phyloP scores from a whole-genome alignment of 805 yeast genomes.

The Metschnikowia bowlesiae region DNA sequence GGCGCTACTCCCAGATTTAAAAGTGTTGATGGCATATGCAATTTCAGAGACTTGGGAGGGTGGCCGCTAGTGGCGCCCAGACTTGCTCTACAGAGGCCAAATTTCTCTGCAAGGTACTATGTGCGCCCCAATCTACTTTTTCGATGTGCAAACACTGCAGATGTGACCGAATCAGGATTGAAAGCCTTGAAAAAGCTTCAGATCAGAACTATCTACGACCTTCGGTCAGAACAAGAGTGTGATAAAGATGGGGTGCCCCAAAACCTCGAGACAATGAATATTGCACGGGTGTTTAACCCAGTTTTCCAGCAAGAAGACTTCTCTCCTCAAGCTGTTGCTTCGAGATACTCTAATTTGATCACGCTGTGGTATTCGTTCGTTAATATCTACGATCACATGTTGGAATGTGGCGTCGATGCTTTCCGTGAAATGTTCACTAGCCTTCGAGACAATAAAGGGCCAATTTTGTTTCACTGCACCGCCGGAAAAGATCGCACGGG shows the following conservation, averaged over 20 bases:
- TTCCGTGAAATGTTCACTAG: constrained; percentile 50
- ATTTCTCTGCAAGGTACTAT: constrained; percentile 19
- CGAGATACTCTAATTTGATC: constrained; percentile 49
- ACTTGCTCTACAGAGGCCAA: constrained; percentile 1
- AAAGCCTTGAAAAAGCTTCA: constrained; percentile 38
- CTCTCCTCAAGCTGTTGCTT: constrained; percentile 62
- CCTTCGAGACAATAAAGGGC: constrained; percentile 45
- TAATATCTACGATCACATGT: constrained; percentile 56
- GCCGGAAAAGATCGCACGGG: constrained; percentile 91
- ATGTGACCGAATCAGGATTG: constrained; percentile 49
- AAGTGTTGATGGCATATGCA: constrained; percentile 59
- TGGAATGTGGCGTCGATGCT: constrained; percentile 45
- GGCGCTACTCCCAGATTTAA: constrained; percentile 55
- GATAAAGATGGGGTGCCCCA: constrained; percentile 40
- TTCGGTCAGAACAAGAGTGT: constrained; percentile 60
- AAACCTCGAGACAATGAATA: constrained; percentile 36
- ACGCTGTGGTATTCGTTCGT: constrained; percentile 61
- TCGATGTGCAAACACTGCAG: constrained; percentile 60
- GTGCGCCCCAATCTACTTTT: constrained; percentile 54
- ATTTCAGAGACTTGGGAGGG: constrained; percentile 81
- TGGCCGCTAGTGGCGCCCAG: constrained; percentile 43
- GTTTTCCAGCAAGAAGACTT: constrained; percentile 50
- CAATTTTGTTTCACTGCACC: constrained; percentile 68
- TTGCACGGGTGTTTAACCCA: constrained; percentile 51
- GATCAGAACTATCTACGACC: constrained; percentile 58